A percentile compares a stretch with the other conserved stretches of the same genome.
Conservation (phyloP, 768 basidiomycete species). For the Tremella mesenterica region DNA sequence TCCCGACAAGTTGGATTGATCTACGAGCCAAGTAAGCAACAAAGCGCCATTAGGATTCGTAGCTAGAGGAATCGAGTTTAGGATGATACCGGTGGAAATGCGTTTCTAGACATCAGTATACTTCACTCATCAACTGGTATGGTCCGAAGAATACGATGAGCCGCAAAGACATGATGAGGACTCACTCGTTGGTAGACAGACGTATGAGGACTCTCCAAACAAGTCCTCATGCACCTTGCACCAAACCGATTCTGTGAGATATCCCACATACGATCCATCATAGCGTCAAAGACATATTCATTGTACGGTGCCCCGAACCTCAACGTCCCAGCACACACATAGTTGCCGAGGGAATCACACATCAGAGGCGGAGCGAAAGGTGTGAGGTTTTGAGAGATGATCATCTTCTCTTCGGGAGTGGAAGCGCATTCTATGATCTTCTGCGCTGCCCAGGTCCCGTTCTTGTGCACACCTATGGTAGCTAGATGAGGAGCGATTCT, state of each 20-base stretch:
- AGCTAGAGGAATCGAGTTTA: constrained; percentile 94
- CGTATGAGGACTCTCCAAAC: constrained; percentile 82
- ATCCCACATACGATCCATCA: constrained; percentile 95
- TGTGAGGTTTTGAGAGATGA: constrained; percentile 76
- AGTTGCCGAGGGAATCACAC: constrained; percentile 58
- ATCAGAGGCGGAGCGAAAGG: constrained; percentile 89
- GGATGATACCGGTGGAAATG: constrained; percentile 82
- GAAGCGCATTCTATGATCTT: constrained; percentile 96
- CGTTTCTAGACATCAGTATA: constrained; percentile 54
- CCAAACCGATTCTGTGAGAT: constrained; percentile 96
- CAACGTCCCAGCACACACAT: constrained; percentile 54
- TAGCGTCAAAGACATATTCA: constrained; percentile 95
- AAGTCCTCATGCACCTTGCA: constrained; percentile 94
- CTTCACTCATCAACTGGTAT: background rate
- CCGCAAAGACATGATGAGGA: background rate
- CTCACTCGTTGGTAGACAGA: constrained; percentile 68
- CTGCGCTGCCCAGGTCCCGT: constrained; percentile 98
- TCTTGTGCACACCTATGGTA: constrained; percentile 98
- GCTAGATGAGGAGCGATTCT: constrained; percentile 87
- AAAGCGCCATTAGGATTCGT: constrained; percentile 97
- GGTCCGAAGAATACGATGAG: background rate
- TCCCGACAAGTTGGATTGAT: constrained; percentile 89
- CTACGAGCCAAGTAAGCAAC: constrained; percentile 90
- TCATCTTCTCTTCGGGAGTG: constrained; percentile 70
- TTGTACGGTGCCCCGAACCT: constrained; percentile 82